Conservation (phyloP, 2,329 filamentous ascomycete genomes). For the Dactylellina sp. region DNA sequence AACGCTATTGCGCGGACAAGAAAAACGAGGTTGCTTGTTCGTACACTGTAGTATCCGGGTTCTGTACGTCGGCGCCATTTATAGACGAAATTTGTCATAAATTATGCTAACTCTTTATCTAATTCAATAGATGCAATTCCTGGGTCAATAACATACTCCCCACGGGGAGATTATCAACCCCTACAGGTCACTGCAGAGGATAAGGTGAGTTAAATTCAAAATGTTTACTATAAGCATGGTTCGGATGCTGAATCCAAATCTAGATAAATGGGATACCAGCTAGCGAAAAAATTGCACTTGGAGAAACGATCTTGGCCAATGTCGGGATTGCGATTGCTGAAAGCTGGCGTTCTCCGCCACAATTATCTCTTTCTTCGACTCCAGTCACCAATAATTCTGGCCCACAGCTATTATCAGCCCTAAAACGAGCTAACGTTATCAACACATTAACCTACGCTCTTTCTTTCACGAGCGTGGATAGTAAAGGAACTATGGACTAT, state of each 20-base stretch:
- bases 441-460: constrained; percentile 48
- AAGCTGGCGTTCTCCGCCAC: constrained; percentile 34
- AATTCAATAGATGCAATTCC: constrained; percentile 36
- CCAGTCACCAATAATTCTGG: constrained; percentile 11
- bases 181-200: constrained; percentile 19
- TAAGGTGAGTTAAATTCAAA: constrained; percentile 30
- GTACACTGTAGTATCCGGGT: constrained; percentile 44
- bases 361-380: constrained; percentile 27
- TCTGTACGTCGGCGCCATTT: constrained; percentile 28
- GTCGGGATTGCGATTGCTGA: constrained; percentile 43
- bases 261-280: constrained; percentile 47
- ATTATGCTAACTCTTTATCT: background rate
- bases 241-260: constrained; percentile 2
- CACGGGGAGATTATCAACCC: constrained; percentile 24
- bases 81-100: background rate
- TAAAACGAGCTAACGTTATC: constrained; percentile 26
- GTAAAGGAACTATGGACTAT: constrained; percentile 19
- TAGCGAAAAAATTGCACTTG: constrained; percentile 22
- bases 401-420: constrained; percentile 37
- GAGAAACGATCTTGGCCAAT: constrained; percentile 13
- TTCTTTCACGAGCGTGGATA: constrained; percentile 30
- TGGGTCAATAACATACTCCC: constrained; percentile 40
- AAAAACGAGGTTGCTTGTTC: constrained; percentile 39
- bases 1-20: constrained; percentile 27
- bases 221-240: background rate